Evolutionary conservation across 805 yeast species (phyloP).

Genomic region (Tanozyma kutaoensis): DNA sequence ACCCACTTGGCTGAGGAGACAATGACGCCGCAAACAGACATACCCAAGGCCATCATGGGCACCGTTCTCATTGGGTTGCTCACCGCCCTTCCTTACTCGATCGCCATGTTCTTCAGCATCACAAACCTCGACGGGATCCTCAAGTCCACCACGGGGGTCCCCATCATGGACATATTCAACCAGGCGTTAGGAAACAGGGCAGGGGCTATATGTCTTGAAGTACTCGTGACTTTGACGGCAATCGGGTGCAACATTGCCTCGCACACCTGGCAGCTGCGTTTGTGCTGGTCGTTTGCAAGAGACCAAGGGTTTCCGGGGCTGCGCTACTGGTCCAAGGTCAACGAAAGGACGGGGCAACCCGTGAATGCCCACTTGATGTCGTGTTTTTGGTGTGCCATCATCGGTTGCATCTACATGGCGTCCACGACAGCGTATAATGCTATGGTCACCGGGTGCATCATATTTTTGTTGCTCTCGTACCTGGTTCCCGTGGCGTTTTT

Average conservation of each 20-base stretch:
- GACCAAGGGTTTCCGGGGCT: conserved; percentile 52
- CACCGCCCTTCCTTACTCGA: conserved; percentile 41
- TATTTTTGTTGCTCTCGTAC: conserved; percentile 45
- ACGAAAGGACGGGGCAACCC: conserved; percentile 38
- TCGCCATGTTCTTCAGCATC: conserved; percentile 48
- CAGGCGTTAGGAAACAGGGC: conserved; percentile 39
- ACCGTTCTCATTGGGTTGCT: conserved; percentile 54
- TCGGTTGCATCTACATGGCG: conserved; percentile 52
- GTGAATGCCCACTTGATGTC: conserved; percentile 46
- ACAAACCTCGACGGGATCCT: conserved; percentile 36
- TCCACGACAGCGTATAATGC: conserved; percentile 58
- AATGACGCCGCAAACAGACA: conserved; percentile 40
- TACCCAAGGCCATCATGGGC: conserved; percentile 49
- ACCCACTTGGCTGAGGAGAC: conserved; percentile 64
- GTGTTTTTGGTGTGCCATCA: conserved; percentile 34
- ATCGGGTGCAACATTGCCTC: conserved; percentile 46
- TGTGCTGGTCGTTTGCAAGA: conserved; percentile 57
- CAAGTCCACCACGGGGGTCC: conserved; percentile 42
- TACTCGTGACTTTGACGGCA: conserved; percentile 38
- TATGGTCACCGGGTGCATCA: conserved; percentile 47
- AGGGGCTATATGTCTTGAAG: conserved; percentile 41
- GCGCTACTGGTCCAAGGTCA: conserved; percentile 33
- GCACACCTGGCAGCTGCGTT: conserved; percentile 57
- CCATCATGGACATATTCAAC: conserved; percentile 48
- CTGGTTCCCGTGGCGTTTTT: conserved; percentile 39